phyloP scores from a whole-genome alignment of 2,329 filamentous ascomycete species.

The Calonectria crousiana region DNA sequence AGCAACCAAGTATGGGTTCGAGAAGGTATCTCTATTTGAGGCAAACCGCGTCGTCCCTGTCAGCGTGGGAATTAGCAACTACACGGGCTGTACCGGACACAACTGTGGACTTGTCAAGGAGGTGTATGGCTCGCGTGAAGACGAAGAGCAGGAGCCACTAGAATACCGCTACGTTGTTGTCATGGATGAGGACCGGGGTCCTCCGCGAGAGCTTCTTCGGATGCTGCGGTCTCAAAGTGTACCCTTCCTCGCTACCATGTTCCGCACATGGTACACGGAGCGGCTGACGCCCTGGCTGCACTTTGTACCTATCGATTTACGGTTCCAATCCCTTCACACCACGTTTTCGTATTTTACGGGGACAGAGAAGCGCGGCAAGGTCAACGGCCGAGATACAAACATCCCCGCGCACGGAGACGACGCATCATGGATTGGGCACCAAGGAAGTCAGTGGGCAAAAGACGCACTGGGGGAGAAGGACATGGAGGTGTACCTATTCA shows the following conservation, averaged over 20 bases:
- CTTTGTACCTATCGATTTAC: conserved; percentile 81
- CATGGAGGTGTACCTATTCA: conserved; percentile 85
- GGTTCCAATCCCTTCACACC: conserved; percentile 79
- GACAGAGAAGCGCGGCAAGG: conserved; percentile 54
- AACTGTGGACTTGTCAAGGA: conserved; percentile 47
- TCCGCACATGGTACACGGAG: conserved; percentile 84
- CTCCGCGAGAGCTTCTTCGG: conserved; percentile 68
- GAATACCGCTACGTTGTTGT: conserved; percentile 79
- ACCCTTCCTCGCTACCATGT: conserved; percentile 79
- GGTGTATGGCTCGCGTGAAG: conserved; percentile 50
- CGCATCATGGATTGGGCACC: conserved; percentile 73
- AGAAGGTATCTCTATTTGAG: conserved; percentile 63
- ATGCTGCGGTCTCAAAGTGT: conserved; percentile 75
- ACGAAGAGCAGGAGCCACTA: conserved; percentile 65
- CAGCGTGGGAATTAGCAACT: conserved; percentile 70
- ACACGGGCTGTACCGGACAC: conserved; percentile 66
- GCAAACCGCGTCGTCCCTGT: conserved; percentile 67
- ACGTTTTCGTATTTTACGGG: conserved; percentile 82
- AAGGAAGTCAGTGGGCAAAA: conserved; percentile 74
- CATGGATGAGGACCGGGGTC: conserved; percentile 77
- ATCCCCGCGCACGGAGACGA: conserved; percentile 64
- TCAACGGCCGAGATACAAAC: conserved; percentile 60
- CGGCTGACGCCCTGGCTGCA: conserved; percentile 82
- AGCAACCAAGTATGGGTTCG: conserved; percentile 63
- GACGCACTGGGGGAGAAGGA: conserved; percentile 76